A percentile compares a stretch with the other conserved stretches of the same genome.
phyloP scores from a whole-genome alignment of 2,329 filamentous ascomycete genomes.

The Knufia petricola region DNA sequence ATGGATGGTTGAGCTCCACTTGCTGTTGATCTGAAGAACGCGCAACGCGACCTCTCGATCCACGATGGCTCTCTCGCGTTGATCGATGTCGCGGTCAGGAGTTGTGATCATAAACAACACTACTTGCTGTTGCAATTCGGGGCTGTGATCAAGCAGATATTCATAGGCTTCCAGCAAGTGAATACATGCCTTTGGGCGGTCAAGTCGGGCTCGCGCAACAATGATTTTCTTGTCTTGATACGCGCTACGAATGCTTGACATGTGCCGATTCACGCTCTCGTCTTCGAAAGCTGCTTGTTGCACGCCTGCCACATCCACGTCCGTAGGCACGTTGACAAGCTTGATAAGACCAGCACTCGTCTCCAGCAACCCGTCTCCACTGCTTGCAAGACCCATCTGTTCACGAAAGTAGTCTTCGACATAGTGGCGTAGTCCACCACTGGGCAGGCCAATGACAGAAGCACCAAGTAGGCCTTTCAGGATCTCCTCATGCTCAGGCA shows the following conservation, averaged over 20 bases:
- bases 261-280: constrained; percentile 59
- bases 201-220: constrained; percentile 85
- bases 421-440: neutral
- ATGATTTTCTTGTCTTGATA: constrained; percentile 92
- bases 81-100: constrained; percentile 62
- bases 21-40: constrained; percentile 83
- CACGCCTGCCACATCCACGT: constrained; percentile 78
- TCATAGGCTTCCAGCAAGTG: constrained; percentile 95
- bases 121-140: constrained; percentile 84
- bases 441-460: constrained; percentile 87
- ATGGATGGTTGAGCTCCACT: constrained; percentile 85
- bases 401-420: constrained; percentile 1
- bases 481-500: constrained; percentile 80
- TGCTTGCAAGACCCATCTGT: neutral
- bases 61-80: constrained; percentile 68
- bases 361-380: constrained; percentile 58
- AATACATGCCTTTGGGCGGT: constrained; percentile 85
- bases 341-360: constrained; percentile 82
- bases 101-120: constrained; percentile 93
- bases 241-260: constrained; percentile 60
- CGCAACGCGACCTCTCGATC: constrained; percentile 83
- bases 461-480: constrained; percentile 81
- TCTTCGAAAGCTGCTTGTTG: constrained; percentile 64
- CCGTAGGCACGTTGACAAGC: constrained; percentile 88
- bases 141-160: constrained; percentile 78